Percentiles rank a stretch among this genome's conserved stretches.
phyloP scores from a whole-genome alignment of 176 grass and related monocot genomes.

The Oryza meyeriana region DNA sequence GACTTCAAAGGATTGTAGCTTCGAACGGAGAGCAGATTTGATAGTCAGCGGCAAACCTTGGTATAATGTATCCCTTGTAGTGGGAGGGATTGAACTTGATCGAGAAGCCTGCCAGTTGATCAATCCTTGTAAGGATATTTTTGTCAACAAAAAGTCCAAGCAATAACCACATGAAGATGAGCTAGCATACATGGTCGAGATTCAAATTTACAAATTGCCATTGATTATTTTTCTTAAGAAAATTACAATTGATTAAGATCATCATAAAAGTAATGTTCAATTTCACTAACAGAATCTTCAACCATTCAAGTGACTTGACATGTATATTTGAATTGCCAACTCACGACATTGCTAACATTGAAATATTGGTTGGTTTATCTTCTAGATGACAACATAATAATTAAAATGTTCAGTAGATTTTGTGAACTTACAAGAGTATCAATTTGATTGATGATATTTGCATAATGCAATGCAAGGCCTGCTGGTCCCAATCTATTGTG shows the following conservation, averaged over 20 bases:
- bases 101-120: slow-evolving; percentile 59
- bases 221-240: slow-evolving; percentile 20
- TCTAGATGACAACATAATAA: slow-evolving; percentile 18
- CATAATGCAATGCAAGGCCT: slow-evolving; percentile 94
- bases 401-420: slow-evolving; percentile 16
- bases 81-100: slow-evolving; percentile 64
- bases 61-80: slow-evolving; percentile 71
- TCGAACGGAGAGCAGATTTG: slow-evolving; percentile 72
- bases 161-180: slow-evolving; percentile 18
- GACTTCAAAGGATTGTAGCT: slow-evolving; percentile 62
- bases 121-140: slow-evolving; percentile 32
- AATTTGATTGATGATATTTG: slow-evolving; percentile 94
- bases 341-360: slow-evolving; percentile 5
- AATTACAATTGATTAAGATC: slow-evolving; percentile 9
- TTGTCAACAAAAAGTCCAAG: slow-evolving; percentile 14
- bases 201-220: slow-evolving; percentile 6
- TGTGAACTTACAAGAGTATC: slow-evolving; percentile 86
- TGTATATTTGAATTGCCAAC: slow-evolving; percentile 3
- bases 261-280: slow-evolving; percentile 7
- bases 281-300: slow-evolving; percentile 17
- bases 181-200: not conserved
- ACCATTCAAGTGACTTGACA: slow-evolving; percentile 13
- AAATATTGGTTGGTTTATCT: slow-evolving; percentile 1
- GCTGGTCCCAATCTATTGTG: slow-evolving; percentile 83
- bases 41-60: slow-evolving; percentile 75